phyloP scores from a whole-genome alignment of 768 basidiomycete genomes.

The Coprinopsis cinerea region DNA sequence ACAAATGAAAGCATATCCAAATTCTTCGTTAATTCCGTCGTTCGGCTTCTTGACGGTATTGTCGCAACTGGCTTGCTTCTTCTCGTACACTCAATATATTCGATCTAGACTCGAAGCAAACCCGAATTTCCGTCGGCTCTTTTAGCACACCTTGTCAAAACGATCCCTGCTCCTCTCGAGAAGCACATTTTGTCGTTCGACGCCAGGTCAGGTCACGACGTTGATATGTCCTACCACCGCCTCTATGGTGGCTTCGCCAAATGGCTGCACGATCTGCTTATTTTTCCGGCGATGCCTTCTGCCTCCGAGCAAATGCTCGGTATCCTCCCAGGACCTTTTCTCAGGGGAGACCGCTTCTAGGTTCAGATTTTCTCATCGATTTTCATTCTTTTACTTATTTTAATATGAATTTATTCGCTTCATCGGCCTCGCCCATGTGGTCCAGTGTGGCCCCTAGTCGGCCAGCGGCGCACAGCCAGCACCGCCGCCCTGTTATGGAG shows the following conservation, averaged over 20 bases:
- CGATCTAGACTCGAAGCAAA: not conserved
- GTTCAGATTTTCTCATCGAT: too few relatives aligned
- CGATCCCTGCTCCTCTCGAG: too few relatives aligned
- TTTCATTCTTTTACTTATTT: not conserved
- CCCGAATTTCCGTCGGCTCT: not conserved
- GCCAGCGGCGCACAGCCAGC: too few relatives aligned
- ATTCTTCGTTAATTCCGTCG: not conserved
- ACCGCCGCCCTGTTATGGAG: too few relatives aligned
- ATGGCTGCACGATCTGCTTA: not conserved
- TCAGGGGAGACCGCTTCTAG: too few relatives aligned
- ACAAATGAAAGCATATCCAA: not conserved
- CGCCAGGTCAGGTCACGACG: not conserved
- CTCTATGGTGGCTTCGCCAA: not conserved
- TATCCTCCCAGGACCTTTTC: not conserved
- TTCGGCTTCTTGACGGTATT: not conserved
- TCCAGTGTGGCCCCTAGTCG: too few relatives aligned
- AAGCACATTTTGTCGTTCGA: not conserved
- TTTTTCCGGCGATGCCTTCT: not conserved
- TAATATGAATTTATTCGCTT: not conserved
- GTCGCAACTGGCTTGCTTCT: not conserved
- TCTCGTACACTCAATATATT: not conserved
- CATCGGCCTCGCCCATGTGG: too few relatives aligned
- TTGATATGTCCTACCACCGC: not conserved
- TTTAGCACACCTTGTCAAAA: not conserved
- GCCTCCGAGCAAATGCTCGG: not conserved